Base-by-base conservation (phyloP, 352 stramenopile genomes). In the Peronospora belbahrii region DNA sequence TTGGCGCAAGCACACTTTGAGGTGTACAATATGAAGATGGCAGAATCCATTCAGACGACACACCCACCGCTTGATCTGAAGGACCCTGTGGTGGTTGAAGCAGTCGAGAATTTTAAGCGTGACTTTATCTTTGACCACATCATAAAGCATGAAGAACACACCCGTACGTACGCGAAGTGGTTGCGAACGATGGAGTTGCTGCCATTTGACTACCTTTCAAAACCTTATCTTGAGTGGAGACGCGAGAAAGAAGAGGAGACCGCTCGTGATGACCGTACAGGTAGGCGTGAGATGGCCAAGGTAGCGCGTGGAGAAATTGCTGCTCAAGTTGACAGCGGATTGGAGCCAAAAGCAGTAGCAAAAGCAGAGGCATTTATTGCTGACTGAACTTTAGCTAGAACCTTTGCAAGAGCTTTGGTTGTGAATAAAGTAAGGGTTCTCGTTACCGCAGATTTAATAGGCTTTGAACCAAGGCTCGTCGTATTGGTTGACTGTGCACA, bases 1-100 rank as follows among this genome's bases (percentile, higher is more conserved):
- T 59, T 94, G 23, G 80, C 80, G 15, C 74, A 90, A 60, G 80
- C 81, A 11, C 79, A 91, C 45, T 94, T 94, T 35, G 77, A 91
- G 15, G 73, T 88, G 37, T 91, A 94, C 68, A 94, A 91, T 62
- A 62, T 70, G 46, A 84, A 85, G 42, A 71, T 90, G 49, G 48
- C 55, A 13, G 76, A 88, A 35, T 67, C 66, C 25, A 79, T 85
- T 27, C 72, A 87, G 56, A 74, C 69, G 2, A 70, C 66, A 14
- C 79, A 90, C 25, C 75, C 73, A n/a, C 62, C 68, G 20, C 65
- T 91, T 14, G 64, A 83, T 42, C 59, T 93, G 17, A 69, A 71
- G 6, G 74, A 91, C 15, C 42, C 68, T 6, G 48, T 45, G 0
- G 71, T 91, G 27, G 59, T 61, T 6, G 56, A 51, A 2, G 52